Evolutionary conservation across 345 rosid genomes (phyloP), one percentile per base, ranked within the genome.

Genomic region (Streptanthus diversifolius): DNA sequence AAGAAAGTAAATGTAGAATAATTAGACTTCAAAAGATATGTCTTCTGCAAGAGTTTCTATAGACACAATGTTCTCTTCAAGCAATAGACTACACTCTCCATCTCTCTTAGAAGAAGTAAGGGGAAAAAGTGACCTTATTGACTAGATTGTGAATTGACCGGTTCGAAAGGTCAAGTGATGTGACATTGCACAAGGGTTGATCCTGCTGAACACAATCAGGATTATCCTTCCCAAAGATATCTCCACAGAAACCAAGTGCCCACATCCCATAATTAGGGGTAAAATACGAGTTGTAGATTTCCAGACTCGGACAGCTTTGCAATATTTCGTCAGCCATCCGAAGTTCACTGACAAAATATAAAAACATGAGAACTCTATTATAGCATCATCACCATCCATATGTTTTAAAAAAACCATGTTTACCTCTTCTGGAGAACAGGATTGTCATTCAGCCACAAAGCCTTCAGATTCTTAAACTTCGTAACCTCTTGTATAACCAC

Each of bases 231-330:
- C 77, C 85, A 80, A 75, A 81, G 15, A 85, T 52, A 52, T 80
- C 95, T 57, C 82, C 97, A 78, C 95, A 89, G 73, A 84, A 91
- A 47, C 92, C 95, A 80, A 93, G 83, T 5, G 98, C 98, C 98
- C 96, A 93, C 15, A 53, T 65, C 39, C 96, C 91, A 70, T 79
- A 93, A 63, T 84, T 91, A 40, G 18, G 33, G 15, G 96, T 93
- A 63, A 89, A 89, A 59, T 36, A 25, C 5, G 98, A 93, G 79
- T 93, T 88, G 76, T 73, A 92, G 76, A 93, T 91, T 80, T 93
- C 96, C 13, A 93, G 79, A 71, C 57, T 70, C 7, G 86, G 89
- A 82, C 89, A 89, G 68, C 81, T 86, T 83, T 76, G 79, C 43
- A 85, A 61, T 70, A 93, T 86, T 68, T 75, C 78, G 39, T 77